Base-by-base conservation (phyloP, 2,329 filamentous ascomycete genomes). In the Arachnopeziza araneosa region DNA sequence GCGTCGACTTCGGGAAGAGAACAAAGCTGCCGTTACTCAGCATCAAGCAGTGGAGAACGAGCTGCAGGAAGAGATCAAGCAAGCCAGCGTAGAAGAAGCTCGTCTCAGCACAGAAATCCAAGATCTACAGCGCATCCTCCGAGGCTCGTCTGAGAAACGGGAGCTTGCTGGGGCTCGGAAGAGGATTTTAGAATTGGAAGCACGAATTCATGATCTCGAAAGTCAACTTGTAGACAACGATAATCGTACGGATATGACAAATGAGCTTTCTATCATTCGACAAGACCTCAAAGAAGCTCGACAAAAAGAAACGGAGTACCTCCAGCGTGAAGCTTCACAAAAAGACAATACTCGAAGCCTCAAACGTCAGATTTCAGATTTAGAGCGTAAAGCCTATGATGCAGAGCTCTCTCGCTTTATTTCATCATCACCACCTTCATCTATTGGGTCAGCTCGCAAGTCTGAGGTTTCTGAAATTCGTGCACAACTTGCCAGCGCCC, bases 351-450 rank as follows among this genome's bases (percentile, higher is more conserved):
- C 88, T 60, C 86, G 86, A 61, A 76, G 78, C 22, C 80, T 89
- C 60, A 89, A 88, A 71, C 80, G 81, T 54, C 82, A 87, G 60
- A 80, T 91, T 54, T 77, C 81, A 1, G 84, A 89, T 44, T 79
- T 91, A 19, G 88, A 91, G 70, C 81, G 82, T 50, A 83, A 87
- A 60, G 77, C 87, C 4, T 86, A 89, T 65, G 85, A 91, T 60
- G 79, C 82, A 6, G 80, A 85, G 59, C 78, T 85, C 50, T 80
- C 80, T 21, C 78, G 77, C 12, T 70, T 84, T 24, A 72, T 75
- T 23, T 64, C 67, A 44, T 78, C 79, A 14, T 78, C 79, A 2
- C 78, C 79, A 30, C 76, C 74, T 24, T 75, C 79, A 1, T 83
- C 82, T 9, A 36, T 72, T n/a, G 76, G 76, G n/a, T 82, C 82